phyloP scores from a whole-genome alignment of 805 yeast genomes.

The Candida maesae region DNA sequence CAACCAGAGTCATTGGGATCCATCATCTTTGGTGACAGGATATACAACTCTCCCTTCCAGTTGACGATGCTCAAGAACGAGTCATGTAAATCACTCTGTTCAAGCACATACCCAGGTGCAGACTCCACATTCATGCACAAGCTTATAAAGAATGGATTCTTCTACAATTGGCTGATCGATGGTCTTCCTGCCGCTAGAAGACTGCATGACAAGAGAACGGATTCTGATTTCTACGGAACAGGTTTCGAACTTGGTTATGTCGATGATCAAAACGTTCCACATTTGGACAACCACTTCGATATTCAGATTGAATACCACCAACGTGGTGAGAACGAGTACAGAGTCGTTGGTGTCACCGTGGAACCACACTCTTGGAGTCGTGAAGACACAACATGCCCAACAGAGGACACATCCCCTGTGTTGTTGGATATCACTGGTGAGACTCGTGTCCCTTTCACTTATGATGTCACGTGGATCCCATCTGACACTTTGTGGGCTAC shows the following conservation, averaged over 20 bases:
- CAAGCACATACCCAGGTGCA: conserved; percentile 48
- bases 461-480: conserved; percentile 69
- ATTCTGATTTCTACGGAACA: conserved; percentile 63
- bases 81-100: conserved; percentile 67
- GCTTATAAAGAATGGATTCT: conserved; percentile 77
- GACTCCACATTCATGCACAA: conserved; percentile 76
- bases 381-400: conserved; percentile 33
- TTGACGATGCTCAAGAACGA: conserved; percentile 72
- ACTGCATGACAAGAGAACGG: conserved; percentile 53
- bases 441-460: conserved; percentile 71
- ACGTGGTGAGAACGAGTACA: conserved; percentile 58
- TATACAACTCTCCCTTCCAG: conserved; percentile 86
- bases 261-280: conserved; percentile 52
- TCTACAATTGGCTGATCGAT: conserved; percentile 90
- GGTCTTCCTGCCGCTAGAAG: conserved; percentile 88
- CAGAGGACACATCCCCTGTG: conserved; percentile 38
- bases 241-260: conserved; percentile 79
- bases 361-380: conserved; percentile 58
- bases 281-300: conserved; percentile 77
- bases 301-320: conserved; percentile 79
- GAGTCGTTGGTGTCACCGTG: conserved; percentile 90
- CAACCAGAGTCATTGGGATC: conserved; percentile 92
- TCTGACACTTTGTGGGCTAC: conserved; percentile 92
- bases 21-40: conserved; percentile 91
- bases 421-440: conserved; percentile 45